These are phyloP conservation scores for Filobasidium wieringae DNA, from an alignment of 768 basidiomycete species.

Conservation along the genomic window DNA sequence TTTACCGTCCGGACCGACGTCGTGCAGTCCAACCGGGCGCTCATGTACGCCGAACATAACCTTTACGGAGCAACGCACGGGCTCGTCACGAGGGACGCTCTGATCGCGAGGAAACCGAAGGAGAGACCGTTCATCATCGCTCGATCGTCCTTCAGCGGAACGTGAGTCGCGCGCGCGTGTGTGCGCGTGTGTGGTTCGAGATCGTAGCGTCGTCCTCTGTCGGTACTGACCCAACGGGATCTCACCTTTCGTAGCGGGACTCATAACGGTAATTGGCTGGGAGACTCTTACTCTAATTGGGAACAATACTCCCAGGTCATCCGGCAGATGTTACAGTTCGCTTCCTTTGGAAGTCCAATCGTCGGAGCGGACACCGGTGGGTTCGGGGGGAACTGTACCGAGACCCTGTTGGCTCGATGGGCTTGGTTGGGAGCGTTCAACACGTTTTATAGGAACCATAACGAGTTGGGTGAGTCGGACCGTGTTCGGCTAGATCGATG, in stretches of 20 bases:
- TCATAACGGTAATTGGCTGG: conserved; percentile 41
- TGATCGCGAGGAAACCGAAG: conserved; percentile 48
- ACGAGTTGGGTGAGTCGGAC: conserved; percentile 42
- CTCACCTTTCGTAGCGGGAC: no score
- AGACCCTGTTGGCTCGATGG: conserved; percentile 74
- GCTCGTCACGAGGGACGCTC: conserved; percentile 52
- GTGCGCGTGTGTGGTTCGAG: no score
- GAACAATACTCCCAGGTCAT: conserved; percentile 41
- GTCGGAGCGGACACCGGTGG: conserved; percentile 65
- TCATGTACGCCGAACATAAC: conserved; percentile 12
- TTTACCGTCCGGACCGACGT: conserved; percentile 12
- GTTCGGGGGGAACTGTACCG: conserved; percentile 52
- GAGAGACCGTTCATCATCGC: conserved; percentile 49
- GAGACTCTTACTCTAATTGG: conserved; percentile 69
- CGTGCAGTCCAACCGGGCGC: conserved; percentile 8
- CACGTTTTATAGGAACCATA: conserved; percentile 72
- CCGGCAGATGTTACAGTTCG: conserved; percentile 54
- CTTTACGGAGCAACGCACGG: conserved; percentile 50
- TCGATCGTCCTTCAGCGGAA: conserved; percentile 35
- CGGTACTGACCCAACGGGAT: no score
- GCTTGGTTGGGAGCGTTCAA: conserved; percentile 74
- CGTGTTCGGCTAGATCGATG: neutral
- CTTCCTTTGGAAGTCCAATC: conserved; percentile 56
- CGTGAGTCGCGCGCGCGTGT: no score
- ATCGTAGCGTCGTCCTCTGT: no score